Evolutionary conservation across 2,329 filamentous ascomycete species (phyloP), one percentile per base, ranked within the genome.

Genomic region (Capronia coronata): DNA sequence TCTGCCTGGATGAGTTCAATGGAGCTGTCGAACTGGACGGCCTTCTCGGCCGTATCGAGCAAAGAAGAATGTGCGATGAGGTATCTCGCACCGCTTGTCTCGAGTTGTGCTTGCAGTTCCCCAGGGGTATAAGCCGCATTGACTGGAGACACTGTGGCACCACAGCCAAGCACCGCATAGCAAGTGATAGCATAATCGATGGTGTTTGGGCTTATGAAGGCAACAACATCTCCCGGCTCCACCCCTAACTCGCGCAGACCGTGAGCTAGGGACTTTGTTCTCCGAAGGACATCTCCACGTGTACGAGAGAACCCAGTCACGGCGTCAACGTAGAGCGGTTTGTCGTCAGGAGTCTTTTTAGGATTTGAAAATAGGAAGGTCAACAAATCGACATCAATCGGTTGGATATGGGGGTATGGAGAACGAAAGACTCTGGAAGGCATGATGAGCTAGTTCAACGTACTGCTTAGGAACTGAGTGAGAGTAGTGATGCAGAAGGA

Each of bases 111-210:
- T 5, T 84, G 81, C 25, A 97, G 75, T 68, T 97, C 91, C 8
- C 87, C 80, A 7, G 78, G 78, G 0, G 86, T 94, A 68, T 95
- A 95, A 2, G 82, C 80, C 16, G 89, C 89, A 63, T 95, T 96
- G 3, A 87, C 88, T 0, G 90, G 88, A 13, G 84, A 88, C 7
- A 87, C 71, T 39, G 87, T 73, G 25, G 87, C 89, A 40, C 88
- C 90, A 1, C 87, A 86, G 84, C 87, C 95, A 59, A 84, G 79
- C 10, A 80, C 76, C 18, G 88, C 90, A 75, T 87, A 88, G 67
- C 80, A 87, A 39, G 88, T 68, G 2, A 84, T 74, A 1, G 87
- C 83, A 1, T 84, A 88, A 66, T 96, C 90, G 63, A 96, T 84
- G 66, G 77, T 82, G 66, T 97, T 96, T 16, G 89, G 86, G 46